Percentiles rank a stretch among this genome's conserved stretches.
Evolutionary conservation across 2,329 filamentous ascomycete genomes (phyloP).

Genomic region (Penicillium sp.): DNA sequence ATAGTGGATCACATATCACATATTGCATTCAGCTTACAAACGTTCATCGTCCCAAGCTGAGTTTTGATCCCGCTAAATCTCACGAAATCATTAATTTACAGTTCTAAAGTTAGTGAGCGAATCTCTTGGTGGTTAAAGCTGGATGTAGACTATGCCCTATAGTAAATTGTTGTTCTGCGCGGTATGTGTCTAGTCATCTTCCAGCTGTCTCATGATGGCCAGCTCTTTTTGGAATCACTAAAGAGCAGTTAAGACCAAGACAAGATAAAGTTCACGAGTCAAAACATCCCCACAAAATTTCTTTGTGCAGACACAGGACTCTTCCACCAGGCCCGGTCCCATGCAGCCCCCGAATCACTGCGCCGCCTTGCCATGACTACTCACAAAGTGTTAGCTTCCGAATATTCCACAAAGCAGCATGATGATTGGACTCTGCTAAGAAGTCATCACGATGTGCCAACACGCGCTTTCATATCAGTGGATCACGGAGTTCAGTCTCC

Average conservation of each 20-base stretch:
- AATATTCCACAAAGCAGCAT: background rate
- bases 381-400: background rate
- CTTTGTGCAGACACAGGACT: background rate
- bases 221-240: background rate
- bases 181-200: background rate
- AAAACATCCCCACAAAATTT: background rate
- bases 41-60: background rate
- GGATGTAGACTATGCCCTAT: background rate
- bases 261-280: background rate
- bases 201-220: background rate
- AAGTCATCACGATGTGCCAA: background rate
- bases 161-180: background rate
- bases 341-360: background rate
- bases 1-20: background rate
- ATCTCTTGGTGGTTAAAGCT: background rate
- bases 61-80: background rate
- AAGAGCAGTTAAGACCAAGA: background rate
- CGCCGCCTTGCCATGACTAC: background rate
- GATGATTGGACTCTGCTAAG: background rate
- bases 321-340: background rate
- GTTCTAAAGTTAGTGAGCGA: background rate
- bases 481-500: background rate
- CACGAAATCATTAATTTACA: background rate
- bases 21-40: background rate
- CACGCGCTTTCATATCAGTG: slow-evolving; percentile 7